Evolutionary conservation across 495 filamentous ascomycete species (phyloP).

Genomic region (Penicillium ochrochloron): DNA sequence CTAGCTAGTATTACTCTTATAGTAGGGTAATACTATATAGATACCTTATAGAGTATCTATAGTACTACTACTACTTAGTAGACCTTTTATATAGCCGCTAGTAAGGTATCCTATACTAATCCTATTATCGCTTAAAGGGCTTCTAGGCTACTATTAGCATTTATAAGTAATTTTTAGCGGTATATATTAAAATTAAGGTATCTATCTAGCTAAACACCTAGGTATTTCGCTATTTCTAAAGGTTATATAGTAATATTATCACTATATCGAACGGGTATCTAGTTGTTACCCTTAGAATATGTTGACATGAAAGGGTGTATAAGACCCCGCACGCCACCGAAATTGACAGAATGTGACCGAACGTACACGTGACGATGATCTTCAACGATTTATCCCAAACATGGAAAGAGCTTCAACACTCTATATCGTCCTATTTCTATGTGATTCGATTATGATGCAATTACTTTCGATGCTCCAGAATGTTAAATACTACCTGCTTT

Average conservation of each 20-base stretch:
- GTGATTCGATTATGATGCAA: no score
- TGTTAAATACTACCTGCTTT: no score
- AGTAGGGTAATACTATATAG: slow-evolving; percentile 21
- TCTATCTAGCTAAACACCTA: no score
- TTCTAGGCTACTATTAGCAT: slow-evolving; percentile 15
- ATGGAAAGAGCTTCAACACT: no score
- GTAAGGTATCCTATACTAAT: slow-evolving; percentile 23
- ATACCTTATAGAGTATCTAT: slow-evolving; percentile 24
- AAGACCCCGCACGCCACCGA: no score
- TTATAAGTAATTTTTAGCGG: slow-evolving; percentile 16
- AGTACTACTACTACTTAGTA: slow-evolving; percentile 31
- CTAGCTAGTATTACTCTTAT: no score
- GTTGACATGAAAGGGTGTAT: no score
- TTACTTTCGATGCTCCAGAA: no score
- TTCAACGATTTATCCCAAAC: no score
- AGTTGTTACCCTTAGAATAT: slow-evolving; percentile 3
- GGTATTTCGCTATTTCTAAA: slow-evolving; percentile 6
- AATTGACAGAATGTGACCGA: no score
- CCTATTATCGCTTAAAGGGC: slow-evolving; percentile 21
- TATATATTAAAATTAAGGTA: slow-evolving; percentile 20
- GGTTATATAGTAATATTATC: background rate
- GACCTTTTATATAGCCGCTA: slow-evolving; percentile 13
- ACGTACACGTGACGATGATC: no score
- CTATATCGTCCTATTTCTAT: no score
- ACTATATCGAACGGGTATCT: background rate